Evolutionary conservation across 192 early-diverging fungal genomes (phyloP).

Genomic region (Dissophora ornata): DNA sequence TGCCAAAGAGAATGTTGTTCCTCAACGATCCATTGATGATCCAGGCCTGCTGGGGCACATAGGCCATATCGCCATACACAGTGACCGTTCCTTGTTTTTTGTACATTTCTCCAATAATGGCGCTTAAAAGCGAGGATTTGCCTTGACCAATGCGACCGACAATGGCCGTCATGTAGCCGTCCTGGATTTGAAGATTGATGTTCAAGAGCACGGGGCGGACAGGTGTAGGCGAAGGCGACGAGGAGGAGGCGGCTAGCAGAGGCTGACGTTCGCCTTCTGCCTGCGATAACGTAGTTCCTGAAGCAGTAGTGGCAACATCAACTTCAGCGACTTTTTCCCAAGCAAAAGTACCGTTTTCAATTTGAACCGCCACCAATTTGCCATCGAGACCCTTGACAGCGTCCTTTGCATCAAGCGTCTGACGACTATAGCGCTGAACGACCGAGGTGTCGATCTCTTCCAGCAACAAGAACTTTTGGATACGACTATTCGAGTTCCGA

Average conservation of each 20-base stretch:
- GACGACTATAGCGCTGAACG: constrained; percentile 5
- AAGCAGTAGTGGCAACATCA: neutral
- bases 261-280: constrained; percentile 29
- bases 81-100: constrained; percentile 67
- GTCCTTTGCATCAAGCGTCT: neutral
- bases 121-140: constrained; percentile 60
- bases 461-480: constrained; percentile 54
- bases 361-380: constrained; percentile 18
- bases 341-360: constrained; percentile 32
- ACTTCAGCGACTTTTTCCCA: constrained; percentile 12
- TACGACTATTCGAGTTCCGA: constrained; percentile 64
- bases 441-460: constrained; percentile 34
- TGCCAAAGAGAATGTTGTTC: constrained; percentile 93
- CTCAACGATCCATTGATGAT: constrained; percentile 91
- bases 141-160: constrained; percentile 57
- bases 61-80: constrained; percentile 71
- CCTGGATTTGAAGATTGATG: constrained; percentile 54
- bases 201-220: constrained; percentile 5
- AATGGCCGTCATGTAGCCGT: constrained; percentile 16
- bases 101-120: constrained; percentile 90
- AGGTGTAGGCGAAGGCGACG: neutral
- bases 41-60: constrained; percentile 80
- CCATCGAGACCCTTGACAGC: neutral
- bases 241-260: constrained; percentile 5
- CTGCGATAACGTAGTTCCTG: neutral